These are phyloP conservation scores for Lathyrus sativus DNA, from an alignment of 306 rosid species.

Conservation along the genomic window DNA sequence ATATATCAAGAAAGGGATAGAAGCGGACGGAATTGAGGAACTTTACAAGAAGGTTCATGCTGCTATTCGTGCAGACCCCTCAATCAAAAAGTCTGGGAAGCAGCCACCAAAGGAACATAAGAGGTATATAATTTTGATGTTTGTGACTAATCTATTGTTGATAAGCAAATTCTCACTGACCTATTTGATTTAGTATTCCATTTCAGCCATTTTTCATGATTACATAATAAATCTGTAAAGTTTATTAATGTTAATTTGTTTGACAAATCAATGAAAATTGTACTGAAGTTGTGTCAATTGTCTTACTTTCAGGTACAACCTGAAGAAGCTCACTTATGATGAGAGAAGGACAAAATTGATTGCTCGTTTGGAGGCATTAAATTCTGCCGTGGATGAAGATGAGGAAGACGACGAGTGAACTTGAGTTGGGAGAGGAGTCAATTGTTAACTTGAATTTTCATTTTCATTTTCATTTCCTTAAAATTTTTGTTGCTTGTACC, in stretches of 20 bases:
- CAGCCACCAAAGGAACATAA: constrained; percentile 29
- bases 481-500: neutral
- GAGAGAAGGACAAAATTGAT: constrained; percentile 16
- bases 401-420: constrained; percentile 15
- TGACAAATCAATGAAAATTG: neutral
- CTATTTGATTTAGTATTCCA: neutral
- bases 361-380: constrained; percentile 21
- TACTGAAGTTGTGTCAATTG: neutral
- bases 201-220: neutral
- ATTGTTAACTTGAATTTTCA: neutral
- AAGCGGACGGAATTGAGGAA: constrained; percentile 17
- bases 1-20: constrained; percentile 13
- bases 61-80: constrained; percentile 9
- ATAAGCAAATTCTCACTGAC: neutral
- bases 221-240: neutral
- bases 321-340: constrained; percentile 21
- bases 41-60: constrained; percentile 23
- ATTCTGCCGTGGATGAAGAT: neutral
- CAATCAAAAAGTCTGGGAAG: constrained; percentile 1
- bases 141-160: neutral
- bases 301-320: constrained; percentile 7
- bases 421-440: neutral
- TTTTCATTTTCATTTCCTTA: neutral
- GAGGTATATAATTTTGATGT: neutral
- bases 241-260: too few relatives aligned